These are phyloP conservation scores for Microcyclosporella mali DNA, from an alignment of 2,329 filamentous ascomycete genomes.

Conservation along the genomic window DNA sequence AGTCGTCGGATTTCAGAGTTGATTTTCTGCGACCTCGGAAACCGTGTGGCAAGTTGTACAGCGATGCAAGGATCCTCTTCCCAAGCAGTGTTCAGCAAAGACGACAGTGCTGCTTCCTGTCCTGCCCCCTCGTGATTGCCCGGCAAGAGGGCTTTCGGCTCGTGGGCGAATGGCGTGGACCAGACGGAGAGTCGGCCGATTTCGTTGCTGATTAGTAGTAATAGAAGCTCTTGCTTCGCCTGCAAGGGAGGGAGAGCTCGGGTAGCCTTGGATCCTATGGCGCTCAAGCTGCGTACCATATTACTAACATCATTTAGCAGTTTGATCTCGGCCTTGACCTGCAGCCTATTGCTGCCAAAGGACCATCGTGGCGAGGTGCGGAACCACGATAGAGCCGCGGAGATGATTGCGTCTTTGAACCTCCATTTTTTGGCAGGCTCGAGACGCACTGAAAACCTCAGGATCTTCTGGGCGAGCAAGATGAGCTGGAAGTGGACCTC, in stretches of 20 bases:
- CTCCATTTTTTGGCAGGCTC: constrained; percentile 67
- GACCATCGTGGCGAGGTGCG: constrained; percentile 77
- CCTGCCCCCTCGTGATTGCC: constrained; percentile 35
- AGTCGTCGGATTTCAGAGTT: constrained; percentile 71
- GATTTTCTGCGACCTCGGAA: constrained; percentile 63
- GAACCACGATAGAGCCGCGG: constrained; percentile 86
- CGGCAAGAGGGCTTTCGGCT: constrained; percentile 33
- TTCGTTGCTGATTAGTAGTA: constrained; percentile 76
- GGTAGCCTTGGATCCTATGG: constrained; percentile 46
- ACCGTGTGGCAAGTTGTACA: constrained; percentile 75
- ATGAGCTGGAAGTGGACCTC: constrained; percentile 89
- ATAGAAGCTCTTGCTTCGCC: constrained; percentile 75
- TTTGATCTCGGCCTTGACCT: constrained; percentile 86
- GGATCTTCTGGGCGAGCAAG: constrained; percentile 71
- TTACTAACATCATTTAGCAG: constrained; percentile 68
- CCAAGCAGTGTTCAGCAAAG: constrained; percentile 79
- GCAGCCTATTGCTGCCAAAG: constrained; percentile 86
- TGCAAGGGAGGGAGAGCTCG: constrained; percentile 60
- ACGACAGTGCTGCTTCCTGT: constrained; percentile 29
- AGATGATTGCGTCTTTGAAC: constrained; percentile 82
- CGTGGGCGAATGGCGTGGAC: constrained; percentile 71
- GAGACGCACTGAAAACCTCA: constrained; percentile 61
- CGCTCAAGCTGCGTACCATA: constrained; percentile 59
- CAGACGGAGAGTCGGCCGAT: constrained; percentile 78
- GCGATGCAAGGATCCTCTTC: constrained; percentile 75